Evolutionary conservation across 805 yeast species (phyloP).

Genomic region (Metschnikowia cubensis): DNA sequence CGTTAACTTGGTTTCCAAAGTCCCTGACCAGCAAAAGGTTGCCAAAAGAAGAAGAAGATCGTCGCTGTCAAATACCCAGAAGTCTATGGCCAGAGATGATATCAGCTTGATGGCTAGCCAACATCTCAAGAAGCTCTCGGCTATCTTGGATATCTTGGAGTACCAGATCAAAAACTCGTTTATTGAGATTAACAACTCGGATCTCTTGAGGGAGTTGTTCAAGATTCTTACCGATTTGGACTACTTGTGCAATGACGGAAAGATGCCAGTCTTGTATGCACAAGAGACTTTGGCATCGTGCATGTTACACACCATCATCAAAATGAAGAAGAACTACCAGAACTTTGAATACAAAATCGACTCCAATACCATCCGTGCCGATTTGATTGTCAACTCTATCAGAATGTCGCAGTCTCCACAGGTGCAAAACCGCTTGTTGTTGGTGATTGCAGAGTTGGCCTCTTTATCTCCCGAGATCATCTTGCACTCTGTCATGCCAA

Average conservation of each 20-base stretch:
- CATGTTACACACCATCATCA: slow-evolving; percentile 64
- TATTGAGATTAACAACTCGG: slow-evolving; percentile 35
- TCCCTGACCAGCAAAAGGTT: slow-evolving; percentile 50
- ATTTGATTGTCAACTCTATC: slow-evolving; percentile 84
- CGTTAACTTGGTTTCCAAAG: slow-evolving; percentile 50
- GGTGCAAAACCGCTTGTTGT: slow-evolving; percentile 81
- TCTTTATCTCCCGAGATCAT: slow-evolving; percentile 86
- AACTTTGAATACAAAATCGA: slow-evolving; percentile 42
- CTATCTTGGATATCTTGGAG: slow-evolving; percentile 77
- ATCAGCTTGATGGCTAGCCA: slow-evolving; percentile 70
- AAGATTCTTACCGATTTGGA: slow-evolving; percentile 69
- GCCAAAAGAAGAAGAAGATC: slow-evolving; percentile 67
- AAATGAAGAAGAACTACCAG: slow-evolving; percentile 38
- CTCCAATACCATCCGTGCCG: slow-evolving; percentile 74
- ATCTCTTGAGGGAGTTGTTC: slow-evolving; percentile 50
- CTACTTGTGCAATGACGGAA: slow-evolving; percentile 85
- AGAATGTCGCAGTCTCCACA: slow-evolving; percentile 89
- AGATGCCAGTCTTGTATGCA: slow-evolving; percentile 83
- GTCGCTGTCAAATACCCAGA: slow-evolving; percentile 71
- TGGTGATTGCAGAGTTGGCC: slow-evolving; percentile 86
- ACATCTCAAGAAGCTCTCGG: slow-evolving; percentile 74
- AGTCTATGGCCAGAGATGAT: slow-evolving; percentile 67
- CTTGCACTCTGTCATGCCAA: slow-evolving; percentile 97
- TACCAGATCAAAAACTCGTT: slow-evolving; percentile 33
- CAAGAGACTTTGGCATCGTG: slow-evolving; percentile 89